A percentile compares a stretch with the other conserved stretches of the same genome.
phyloP scores from a whole-genome alignment of 768 basidiomycete species.

The Rhizopogon roseolus region DNA sequence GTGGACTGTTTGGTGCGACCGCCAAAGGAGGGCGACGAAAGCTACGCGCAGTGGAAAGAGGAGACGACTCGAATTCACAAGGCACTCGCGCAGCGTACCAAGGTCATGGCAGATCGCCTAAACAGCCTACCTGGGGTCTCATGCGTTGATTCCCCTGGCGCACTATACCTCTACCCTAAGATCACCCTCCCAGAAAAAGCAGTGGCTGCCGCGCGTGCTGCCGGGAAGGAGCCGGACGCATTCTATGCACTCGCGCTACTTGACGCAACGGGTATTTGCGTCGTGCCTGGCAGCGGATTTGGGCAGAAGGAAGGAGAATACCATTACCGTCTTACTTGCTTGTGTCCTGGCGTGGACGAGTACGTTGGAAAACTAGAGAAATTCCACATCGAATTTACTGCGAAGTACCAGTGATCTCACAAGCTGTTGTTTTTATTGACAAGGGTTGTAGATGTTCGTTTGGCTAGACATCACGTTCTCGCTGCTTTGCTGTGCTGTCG shows the following conservation, averaged over 20 bases:
- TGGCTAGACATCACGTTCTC: neutral
- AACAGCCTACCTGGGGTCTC: slow-evolving; percentile 82
- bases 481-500: neutral
- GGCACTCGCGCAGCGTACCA: slow-evolving; percentile 65
- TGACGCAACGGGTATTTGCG: slow-evolving; percentile 89
- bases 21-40: slow-evolving; percentile 69
- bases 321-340: slow-evolving; percentile 90
- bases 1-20: slow-evolving; percentile 94
- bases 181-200: slow-evolving; percentile 74
- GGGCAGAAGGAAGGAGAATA: slow-evolving; percentile 88
- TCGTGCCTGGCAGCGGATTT: slow-evolving; percentile 91
- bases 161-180: slow-evolving; percentile 89
- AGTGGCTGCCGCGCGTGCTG: slow-evolving; percentile 61
- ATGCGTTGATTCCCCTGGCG: slow-evolving; percentile 87
- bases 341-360: slow-evolving; percentile 92
- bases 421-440: neutral
- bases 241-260: slow-evolving; percentile 84
- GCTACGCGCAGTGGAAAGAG: slow-evolving; percentile 73
- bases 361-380: slow-evolving; percentile 81
- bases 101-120: slow-evolving; percentile 73
- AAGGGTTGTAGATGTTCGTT: neutral
- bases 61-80: slow-evolving; percentile 81
- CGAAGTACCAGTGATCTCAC: slow-evolving; percentile 33
- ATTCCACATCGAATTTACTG: slow-evolving; percentile 62
- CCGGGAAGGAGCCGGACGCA: slow-evolving; percentile 80